Percentiles rank a stretch among this genome's conserved stretches.
Evolutionary conservation across 2,329 filamentous ascomycete species (phyloP).

Genomic region (Trichoderma asperellum): DNA sequence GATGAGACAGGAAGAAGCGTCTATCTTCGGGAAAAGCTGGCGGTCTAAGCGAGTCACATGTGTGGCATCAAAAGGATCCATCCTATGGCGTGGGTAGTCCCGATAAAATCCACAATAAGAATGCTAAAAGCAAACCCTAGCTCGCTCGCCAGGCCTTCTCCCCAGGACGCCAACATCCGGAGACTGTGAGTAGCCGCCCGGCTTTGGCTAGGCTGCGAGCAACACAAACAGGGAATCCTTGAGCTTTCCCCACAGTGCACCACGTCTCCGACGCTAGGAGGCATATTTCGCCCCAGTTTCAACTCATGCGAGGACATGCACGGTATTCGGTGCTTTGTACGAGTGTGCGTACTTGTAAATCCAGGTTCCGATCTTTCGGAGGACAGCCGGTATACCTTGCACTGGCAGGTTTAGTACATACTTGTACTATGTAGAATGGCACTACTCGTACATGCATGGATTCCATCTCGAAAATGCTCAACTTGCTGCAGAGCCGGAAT

Average conservation of each 20-base stretch:
- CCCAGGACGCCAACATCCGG: slow-evolving; percentile 25
- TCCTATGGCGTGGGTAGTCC: slow-evolving; percentile 11
- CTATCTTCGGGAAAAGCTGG: slow-evolving; percentile 10
- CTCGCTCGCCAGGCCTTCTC: not conserved
- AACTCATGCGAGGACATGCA: not conserved
- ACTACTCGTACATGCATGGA: no score
- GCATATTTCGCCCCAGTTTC: slow-evolving; percentile 22
- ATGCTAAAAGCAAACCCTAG: slow-evolving; percentile 7
- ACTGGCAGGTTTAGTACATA: not conserved
- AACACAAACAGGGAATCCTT: slow-evolving; percentile 20
- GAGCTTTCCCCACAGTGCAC: slow-evolving; percentile 24
- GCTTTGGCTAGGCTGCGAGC: slow-evolving; percentile 6
- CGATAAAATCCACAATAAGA: not conserved
- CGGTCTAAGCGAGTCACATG: slow-evolving; percentile 16
- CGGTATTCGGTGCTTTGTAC: not conserved
- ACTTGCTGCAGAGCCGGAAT: not conserved
- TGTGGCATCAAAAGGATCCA: slow-evolving; percentile 8
- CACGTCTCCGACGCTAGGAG: slow-evolving; percentile 23
- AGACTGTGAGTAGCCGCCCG: slow-evolving; percentile 22
- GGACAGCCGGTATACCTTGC: not conserved
- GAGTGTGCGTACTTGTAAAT: not conserved
- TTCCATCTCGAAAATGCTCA: not conserved
- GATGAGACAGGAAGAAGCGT: slow-evolving; percentile 2
- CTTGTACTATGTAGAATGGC: no score
- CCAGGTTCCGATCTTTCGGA: not conserved